phyloP scores from a whole-genome alignment of 2,329 filamentous ascomycete species.

The Aspergillus melleus region DNA sequence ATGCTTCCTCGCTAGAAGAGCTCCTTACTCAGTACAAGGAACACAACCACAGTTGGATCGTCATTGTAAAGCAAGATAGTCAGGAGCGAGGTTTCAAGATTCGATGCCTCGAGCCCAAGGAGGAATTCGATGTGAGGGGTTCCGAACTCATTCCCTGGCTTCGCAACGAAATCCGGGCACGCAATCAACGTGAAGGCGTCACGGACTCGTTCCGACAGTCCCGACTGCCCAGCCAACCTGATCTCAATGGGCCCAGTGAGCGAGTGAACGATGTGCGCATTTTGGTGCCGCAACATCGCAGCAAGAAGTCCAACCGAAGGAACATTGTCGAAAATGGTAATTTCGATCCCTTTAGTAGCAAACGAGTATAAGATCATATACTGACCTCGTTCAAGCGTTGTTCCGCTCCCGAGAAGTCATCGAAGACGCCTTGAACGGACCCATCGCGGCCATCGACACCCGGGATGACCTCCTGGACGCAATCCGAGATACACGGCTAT shows the following conservation, averaged over 20 bases:
- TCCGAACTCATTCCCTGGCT: constrained; percentile 78
- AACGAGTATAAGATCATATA: constrained; percentile 16
- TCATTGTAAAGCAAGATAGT: constrained; percentile 74
- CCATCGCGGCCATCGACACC: constrained; percentile 84
- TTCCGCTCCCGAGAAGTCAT: constrained; percentile 61
- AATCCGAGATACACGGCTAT: constrained; percentile 71
- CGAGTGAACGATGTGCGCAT: constrained; percentile 76
- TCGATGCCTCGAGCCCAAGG: constrained; percentile 73
- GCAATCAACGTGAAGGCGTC: constrained; percentile 61
- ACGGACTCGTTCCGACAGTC: constrained; percentile 46
- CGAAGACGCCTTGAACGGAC: constrained; percentile 70
- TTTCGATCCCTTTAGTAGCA: constrained; percentile 31
- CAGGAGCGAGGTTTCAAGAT: constrained; percentile 67
- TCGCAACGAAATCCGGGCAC: constrained; percentile 76
- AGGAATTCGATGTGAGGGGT: constrained; percentile 75
- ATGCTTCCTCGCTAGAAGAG: constrained; percentile 77
- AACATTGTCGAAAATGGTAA: constrained; percentile 81
- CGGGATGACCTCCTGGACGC: constrained; percentile 78
- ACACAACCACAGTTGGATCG: constrained; percentile 80
- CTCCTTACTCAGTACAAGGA: constrained; percentile 66
- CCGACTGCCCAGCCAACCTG: constrained; percentile 43
- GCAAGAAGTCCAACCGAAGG: constrained; percentile 87
- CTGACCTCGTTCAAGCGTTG: constrained; percentile 43
- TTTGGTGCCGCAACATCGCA: constrained; percentile 76
- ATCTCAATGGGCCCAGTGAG: constrained; percentile 37